Evolutionary conservation across 139 green algal species (phyloP), one percentile per base, ranked within the genome.

Genomic region (Chlorella sorokiniana): DNA sequence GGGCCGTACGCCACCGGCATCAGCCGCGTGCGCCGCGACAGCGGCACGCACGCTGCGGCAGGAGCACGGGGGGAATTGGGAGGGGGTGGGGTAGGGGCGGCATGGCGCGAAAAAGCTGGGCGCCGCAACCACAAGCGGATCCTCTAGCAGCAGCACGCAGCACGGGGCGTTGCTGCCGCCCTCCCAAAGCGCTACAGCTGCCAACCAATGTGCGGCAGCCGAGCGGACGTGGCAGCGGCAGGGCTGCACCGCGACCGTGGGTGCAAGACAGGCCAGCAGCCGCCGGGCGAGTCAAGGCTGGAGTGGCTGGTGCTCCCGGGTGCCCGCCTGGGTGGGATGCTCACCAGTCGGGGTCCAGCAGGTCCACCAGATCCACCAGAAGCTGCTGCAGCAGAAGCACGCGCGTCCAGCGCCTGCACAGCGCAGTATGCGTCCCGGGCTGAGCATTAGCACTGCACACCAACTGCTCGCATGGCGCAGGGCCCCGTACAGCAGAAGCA

Each of bases 301-400:
- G n/a, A n/a, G n/a, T n/a, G n/a, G n/a, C n/a, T n/a, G 64, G 7
- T 71, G 64, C 33, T 16, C 35, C 9, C 42, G 11, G 7, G 7
- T n/a, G 11, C 11, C 7, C 9, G 16, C 5, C 35, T 33, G 35
- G 18, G 64, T 20, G 8, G 7, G 9, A 8, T 29, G 10, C 74
- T 35, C 56, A 73, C 76, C 80, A 85, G 22, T 87, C 87, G 1
- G 91, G 91, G 85, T 95, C 91, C 10, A 95, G 85, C 48, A 95
- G 59, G 54, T 95, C 91, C 29, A 93, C 86, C 4, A 91, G 63
- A n/a, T 95, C 91, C 38, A 94, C 87, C 65, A 93, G 80, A 79
- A 95, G 70, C 85, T 94, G 91, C 81, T 94, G 91, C 83, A 94
- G 45, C 73, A 94, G 69, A 35, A 94, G 87, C 64, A 90, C 81